Conservation (phyloP, 2,329 filamentous ascomycete species). For the Penicillium sp. region DNA sequence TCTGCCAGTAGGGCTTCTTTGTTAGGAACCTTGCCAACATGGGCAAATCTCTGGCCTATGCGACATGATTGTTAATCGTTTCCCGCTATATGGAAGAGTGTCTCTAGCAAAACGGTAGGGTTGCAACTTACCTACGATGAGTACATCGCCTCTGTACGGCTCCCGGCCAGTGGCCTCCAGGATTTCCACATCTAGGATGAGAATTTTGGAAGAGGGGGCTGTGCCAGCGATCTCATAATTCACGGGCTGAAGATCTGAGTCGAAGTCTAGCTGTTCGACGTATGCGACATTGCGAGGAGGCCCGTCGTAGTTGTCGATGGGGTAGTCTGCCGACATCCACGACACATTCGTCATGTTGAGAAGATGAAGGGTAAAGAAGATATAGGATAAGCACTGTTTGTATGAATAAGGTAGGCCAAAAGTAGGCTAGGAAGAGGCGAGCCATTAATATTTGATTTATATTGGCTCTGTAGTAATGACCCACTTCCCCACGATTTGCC, state of each 20-base stretch:
- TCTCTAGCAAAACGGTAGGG: too few relatives aligned
- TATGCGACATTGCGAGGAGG: slow-evolving; percentile 25
- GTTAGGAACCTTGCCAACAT: slow-evolving; percentile 33
- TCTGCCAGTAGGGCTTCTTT: slow-evolving; percentile 27
- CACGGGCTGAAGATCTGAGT: slow-evolving; percentile 31
- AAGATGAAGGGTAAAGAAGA: too few relatives aligned
- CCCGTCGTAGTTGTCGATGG: slow-evolving; percentile 17
- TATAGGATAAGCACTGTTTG: too few relatives aligned
- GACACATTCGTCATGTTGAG: slow-evolving; percentile 5
- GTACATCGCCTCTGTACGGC: slow-evolving; percentile 40
- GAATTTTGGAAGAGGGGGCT: slow-evolving; percentile 29
- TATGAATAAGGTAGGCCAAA: too few relatives aligned
- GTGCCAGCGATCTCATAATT: slow-evolving; percentile 36
- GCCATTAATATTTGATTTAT: too few relatives aligned
- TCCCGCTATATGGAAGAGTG: too few relatives aligned
- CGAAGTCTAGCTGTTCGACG: slow-evolving; percentile 31
- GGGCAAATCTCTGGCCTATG: slow-evolving; percentile 27
- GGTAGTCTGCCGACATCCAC: slow-evolving; percentile 5
- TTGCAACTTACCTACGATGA: slow-evolving; percentile 36
- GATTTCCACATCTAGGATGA: slow-evolving; percentile 41
- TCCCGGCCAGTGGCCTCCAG: slow-evolving; percentile 39
- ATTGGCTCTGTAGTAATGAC: too few relatives aligned
- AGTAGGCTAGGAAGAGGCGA: too few relatives aligned
- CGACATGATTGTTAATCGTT: too few relatives aligned
- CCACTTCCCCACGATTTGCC: too few relatives aligned